A percentile compares a stretch with the other conserved stretches of the same genome.
Conservation (phyloP, 768 basidiomycete genomes). For the Trametes meyenii region DNA sequence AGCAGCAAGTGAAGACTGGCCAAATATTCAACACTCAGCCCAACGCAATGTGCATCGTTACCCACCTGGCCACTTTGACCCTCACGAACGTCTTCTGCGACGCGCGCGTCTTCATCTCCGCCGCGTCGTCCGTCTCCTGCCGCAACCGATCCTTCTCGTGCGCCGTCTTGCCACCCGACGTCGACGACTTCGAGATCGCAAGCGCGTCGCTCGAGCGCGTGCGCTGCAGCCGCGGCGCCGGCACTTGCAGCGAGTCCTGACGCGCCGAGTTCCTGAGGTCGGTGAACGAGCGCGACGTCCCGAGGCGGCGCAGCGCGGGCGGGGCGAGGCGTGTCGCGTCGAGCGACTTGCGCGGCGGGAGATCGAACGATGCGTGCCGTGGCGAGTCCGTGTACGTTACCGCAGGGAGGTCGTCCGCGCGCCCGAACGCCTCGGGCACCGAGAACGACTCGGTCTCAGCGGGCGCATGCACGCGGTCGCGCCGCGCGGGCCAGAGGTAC, state of each 20-base stretch:
- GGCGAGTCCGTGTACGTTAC: slow-evolving; percentile 24
- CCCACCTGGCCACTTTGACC: slow-evolving; percentile 72
- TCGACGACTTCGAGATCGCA: slow-evolving; percentile 17
- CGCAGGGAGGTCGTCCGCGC: slow-evolving; percentile 9
- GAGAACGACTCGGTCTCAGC: slow-evolving; percentile 20
- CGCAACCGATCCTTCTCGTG: slow-evolving; percentile 5
- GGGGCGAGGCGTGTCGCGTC: slow-evolving; percentile 38
- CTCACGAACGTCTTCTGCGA: slow-evolving; percentile 82
- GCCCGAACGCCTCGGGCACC: slow-evolving; percentile 12
- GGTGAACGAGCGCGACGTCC: slow-evolving; percentile 69
- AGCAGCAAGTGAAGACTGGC: slow-evolving; percentile 68
- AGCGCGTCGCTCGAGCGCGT: slow-evolving; percentile 38
- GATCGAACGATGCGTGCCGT: slow-evolving; percentile 27
- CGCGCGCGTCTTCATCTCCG: slow-evolving; percentile 83
- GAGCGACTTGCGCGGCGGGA: slow-evolving; percentile 34
- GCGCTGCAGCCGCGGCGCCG: slow-evolving; percentile 34
- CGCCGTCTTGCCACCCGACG: slow-evolving; percentile 14
- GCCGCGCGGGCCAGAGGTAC: slow-evolving; percentile 81
- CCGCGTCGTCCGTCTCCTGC: slow-evolving; percentile 53
- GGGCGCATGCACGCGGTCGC: slow-evolving; percentile 38
- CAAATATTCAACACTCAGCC: slow-evolving; percentile 15
- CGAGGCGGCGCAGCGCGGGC: slow-evolving; percentile 52
- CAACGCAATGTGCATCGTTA: slow-evolving; percentile 7
- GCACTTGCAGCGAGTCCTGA: slow-evolving; percentile 33
- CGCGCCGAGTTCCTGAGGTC: slow-evolving; percentile 56